Conservation (phyloP, 768 basidiomycete genomes). For the Fibroporia radiculosa region DNA sequence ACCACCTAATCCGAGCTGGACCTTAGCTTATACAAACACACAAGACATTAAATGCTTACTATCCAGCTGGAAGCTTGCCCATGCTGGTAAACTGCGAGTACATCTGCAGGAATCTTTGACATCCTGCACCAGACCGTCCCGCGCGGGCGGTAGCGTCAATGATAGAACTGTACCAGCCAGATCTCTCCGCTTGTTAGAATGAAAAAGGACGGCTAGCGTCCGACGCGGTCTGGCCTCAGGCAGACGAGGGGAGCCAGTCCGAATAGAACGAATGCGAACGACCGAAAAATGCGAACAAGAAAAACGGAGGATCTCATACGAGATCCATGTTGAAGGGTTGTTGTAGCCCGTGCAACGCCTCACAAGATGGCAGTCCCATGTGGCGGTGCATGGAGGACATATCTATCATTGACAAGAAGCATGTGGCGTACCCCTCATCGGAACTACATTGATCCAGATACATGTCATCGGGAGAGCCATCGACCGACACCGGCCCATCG, state of each 20-base stretch:
- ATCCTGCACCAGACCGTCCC: too few species aligned
- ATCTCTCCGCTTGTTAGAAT: too few species aligned
- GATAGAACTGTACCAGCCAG: too few species aligned
- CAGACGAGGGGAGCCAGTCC: constrained; percentile 22
- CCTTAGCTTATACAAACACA: too few species aligned
- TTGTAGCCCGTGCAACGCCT: constrained; percentile 1
- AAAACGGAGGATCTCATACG: neutral
- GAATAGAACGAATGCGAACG: constrained; percentile 11
- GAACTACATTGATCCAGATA: neutral
- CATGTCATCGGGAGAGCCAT: neutral
- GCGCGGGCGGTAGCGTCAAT: too few species aligned
- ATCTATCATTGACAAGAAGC: neutral
- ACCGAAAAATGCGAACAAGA: constrained; percentile 12
- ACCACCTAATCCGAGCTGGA: constrained; percentile 26
- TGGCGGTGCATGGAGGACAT: neutral
- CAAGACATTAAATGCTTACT: too few species aligned
- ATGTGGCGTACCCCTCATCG: neutral
- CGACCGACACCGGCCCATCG: too few species aligned
- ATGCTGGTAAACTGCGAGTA: too few species aligned
- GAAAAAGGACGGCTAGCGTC: too few species aligned
- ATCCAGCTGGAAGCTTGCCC: too few species aligned
- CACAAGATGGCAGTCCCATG: neutral
- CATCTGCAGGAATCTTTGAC: too few species aligned
- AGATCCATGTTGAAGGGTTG: neutral
- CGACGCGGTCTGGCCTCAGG: constrained; percentile 20